Percentiles rank a stretch among this genome's conserved stretches.
Evolutionary conservation across 495 filamentous ascomycete genomes (phyloP).

Genomic region (Venustampulla echinocandica): DNA sequence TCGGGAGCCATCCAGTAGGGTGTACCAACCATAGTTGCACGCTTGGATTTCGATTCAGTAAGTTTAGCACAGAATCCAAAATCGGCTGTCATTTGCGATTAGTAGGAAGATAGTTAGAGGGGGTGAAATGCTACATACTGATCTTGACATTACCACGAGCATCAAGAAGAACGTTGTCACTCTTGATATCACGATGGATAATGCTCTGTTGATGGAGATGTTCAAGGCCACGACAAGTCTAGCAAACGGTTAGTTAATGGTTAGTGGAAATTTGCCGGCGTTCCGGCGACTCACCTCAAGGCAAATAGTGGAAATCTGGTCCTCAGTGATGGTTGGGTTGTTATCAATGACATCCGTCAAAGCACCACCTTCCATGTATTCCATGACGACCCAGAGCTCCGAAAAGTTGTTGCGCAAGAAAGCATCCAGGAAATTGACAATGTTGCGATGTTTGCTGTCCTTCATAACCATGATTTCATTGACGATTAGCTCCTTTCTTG

Average conservation of each 20-base stretch:
- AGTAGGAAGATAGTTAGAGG: conserved; percentile 9
- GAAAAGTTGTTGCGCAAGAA: conserved; percentile 88
- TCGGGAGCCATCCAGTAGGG: conserved; percentile 99
- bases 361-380: conserved; percentile 98
- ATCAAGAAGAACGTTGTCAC: conserved; percentile 93
- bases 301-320: conserved; percentile 96
- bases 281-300: conserved; percentile 89
- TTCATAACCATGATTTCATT: conserved; percentile 99
- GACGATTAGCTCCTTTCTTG: conserved; percentile 95
- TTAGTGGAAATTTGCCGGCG: conserved; percentile 7
- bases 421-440: conserved; percentile 97
- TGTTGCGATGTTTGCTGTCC: conserved; percentile 93
- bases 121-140: conserved; percentile 49
- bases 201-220: conserved; percentile 93
- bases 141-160: conserved; percentile 95
- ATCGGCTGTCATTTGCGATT: conserved; percentile 76
- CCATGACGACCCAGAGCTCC: conserved; percentile 99
- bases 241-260: not conserved
- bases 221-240: conserved; percentile 93
- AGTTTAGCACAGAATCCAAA: conserved; percentile 99
- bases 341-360: conserved; percentile 98
- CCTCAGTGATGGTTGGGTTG: conserved; percentile 88
- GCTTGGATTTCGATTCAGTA: conserved; percentile 92
- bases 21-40: conserved; percentile 97
- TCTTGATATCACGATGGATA: conserved; percentile 98